These are phyloP conservation scores for Beta corolliflora DNA, from an alignment of 179 eudicot species.

Conservation along the genomic window DNA sequence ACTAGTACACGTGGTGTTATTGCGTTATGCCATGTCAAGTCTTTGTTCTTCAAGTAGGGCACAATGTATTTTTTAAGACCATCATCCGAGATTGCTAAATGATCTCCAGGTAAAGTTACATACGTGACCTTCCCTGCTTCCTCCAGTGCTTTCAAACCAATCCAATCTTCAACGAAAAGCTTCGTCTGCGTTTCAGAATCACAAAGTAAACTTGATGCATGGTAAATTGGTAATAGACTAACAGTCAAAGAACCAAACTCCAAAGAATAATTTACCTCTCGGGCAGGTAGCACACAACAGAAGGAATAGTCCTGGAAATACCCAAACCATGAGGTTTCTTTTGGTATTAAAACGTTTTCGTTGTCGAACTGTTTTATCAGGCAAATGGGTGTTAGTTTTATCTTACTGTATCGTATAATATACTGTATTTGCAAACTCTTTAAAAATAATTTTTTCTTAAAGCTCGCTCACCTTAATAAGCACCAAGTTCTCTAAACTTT, in stretches of 20 bases:
- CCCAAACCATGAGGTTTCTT: conserved; percentile 92
- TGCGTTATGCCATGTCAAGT: neutral
- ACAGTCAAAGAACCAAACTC: neutral
- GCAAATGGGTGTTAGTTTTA: neutral
- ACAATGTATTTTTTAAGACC: conserved; percentile 55
- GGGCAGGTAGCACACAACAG: conserved; percentile 36
- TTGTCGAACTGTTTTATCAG: conserved; percentile 56
- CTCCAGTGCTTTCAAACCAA: conserved; percentile 73
- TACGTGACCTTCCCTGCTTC: conserved; percentile 76
- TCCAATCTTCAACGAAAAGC: conserved; percentile 83
- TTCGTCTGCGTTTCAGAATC: conserved; percentile 48
- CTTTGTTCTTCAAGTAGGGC: conserved; percentile 51
- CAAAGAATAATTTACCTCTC: neutral
- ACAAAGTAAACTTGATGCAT: neutral
- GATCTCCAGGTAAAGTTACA: conserved; percentile 60
- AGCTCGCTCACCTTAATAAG: conserved; percentile 66
- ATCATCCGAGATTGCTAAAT: conserved; percentile 57
- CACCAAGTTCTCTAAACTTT: conserved; percentile 72
- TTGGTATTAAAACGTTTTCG: conserved; percentile 74
- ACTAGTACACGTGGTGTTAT: too few species aligned
- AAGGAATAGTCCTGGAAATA: conserved; percentile 82
- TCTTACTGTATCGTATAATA: neutral
- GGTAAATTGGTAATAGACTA: too few species aligned
- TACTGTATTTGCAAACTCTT: too few species aligned
- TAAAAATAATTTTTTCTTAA: too few species aligned